Base-by-base conservation (phyloP, 345 rosid species). In the Sisymbrium altissimum region DNA sequence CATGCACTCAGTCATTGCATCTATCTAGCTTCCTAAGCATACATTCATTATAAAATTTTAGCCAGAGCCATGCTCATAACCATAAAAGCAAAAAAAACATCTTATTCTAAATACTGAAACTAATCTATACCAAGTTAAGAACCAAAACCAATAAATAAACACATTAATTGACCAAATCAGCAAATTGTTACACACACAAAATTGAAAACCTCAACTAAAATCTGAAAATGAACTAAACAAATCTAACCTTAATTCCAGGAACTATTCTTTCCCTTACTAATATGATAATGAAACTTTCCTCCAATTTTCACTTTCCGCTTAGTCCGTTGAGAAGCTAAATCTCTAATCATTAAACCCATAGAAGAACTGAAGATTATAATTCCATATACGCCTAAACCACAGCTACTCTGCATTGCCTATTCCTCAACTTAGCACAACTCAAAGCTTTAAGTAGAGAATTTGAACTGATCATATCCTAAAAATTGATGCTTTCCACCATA, bases 31-130 rank as follows among this genome's bases (percentile, higher is more conserved):
- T 54, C 59, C 19, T 29, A 55, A 55, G 64, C n/a, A 15, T 33
- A 41, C 18, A 66, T 57, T 23, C 11, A 62, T 36, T 33, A 53
- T 59, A 46, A 23, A n/a, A 19, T 48, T 39, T 41, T 40, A 32
- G 68, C 48, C 58, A 65, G 30, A 76, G 74, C 65, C 77, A 50
- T 45, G 52, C 56, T 80, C 70, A 49, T 13, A n/a, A 48, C 61
- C 27, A 49, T 18, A 48, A 74, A 3, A 75, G 55, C 56, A 40
- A 59, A 21, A 59, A 21, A 36, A 74, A 40, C 63, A 33, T 6
- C 10, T n/a, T 61, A 17, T 23, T 41, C 62, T 30, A 39, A 50
- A 32, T 56, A 68, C 74, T 53, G 70, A 38, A 46, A 69, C 44
- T 54, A 62, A 74, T 36, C 33, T 36, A 17, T 25, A 61, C 21